A percentile compares a stretch with the other conserved stretches of the same genome.
These are phyloP conservation scores for Roridomyces roridus DNA, from an alignment of 768 basidiomycete genomes.

Conservation along the genomic window DNA sequence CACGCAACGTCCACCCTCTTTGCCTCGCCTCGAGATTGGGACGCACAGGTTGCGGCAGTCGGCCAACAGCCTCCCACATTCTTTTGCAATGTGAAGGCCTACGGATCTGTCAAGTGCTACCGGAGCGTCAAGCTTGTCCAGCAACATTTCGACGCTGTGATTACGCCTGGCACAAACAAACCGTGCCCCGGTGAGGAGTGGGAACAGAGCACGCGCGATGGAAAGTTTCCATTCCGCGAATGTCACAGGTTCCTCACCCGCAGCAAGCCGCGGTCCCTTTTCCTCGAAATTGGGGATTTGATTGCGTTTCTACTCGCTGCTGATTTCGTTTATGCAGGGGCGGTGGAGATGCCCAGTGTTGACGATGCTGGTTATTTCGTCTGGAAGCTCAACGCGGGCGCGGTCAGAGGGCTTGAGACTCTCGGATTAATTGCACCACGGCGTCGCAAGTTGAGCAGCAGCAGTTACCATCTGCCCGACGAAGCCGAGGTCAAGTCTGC, in stretches of 20 bases:
- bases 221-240: not conserved
- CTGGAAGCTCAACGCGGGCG: constrained; percentile 4
- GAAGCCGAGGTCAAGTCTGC: too few relatives aligned
- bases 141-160: not conserved
- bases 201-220: not conserved
- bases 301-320: not conserved
- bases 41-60: not conserved
- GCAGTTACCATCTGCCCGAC: too few relatives aligned
- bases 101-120: not conserved
- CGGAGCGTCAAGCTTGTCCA: not conserved
- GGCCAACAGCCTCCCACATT: not conserved
- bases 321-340: constrained; percentile 1
- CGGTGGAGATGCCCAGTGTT: not conserved
- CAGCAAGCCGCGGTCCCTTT: too few relatives aligned
- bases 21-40: not conserved
- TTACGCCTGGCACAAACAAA: too few relatives aligned
- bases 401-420: not conserved
- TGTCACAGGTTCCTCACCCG: not conserved
- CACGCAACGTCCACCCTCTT: not conserved
- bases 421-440: not conserved
- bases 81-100: not conserved
- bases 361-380: not conserved
- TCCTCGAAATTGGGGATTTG: not conserved
- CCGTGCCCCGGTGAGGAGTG: not conserved
- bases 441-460: too few relatives aligned